Percentiles rank a stretch among this genome's conserved stretches.
Conservation (phyloP, 140 eudicot species). For the Erigeron philadelphicus region DNA sequence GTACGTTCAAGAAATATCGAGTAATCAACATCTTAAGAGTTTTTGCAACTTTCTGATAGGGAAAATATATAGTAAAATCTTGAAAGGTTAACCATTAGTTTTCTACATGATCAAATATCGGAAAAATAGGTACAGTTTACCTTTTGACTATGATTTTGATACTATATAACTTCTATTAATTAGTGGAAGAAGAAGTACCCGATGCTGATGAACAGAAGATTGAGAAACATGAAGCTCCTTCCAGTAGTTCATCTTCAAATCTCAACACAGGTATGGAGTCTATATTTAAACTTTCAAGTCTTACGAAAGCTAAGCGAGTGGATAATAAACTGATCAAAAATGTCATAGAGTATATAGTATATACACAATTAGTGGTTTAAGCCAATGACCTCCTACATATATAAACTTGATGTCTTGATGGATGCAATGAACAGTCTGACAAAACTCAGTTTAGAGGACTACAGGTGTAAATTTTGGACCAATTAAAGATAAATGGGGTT, state of each 20-base stretch:
- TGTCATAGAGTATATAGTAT: no score
- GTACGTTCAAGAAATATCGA: background rate
- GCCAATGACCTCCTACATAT: background rate
- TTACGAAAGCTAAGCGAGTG: no score
- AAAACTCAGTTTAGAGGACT: background rate
- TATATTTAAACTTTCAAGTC: background rate
- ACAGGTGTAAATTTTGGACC: background rate
- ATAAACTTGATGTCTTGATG: no score
- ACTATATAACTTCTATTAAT: background rate
- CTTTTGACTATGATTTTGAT: background rate
- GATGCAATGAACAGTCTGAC: background rate
- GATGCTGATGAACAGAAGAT: background rate
- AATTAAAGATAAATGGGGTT: background rate
- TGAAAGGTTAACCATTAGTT: background rate
- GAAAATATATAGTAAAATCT: background rate
- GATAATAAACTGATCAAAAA: no score
- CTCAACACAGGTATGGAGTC: background rate
- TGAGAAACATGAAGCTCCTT: background rate
- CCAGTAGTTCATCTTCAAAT: background rate
- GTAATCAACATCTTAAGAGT: background rate
- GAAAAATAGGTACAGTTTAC: no score
- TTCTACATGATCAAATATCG: background rate
- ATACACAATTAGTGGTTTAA: background rate
- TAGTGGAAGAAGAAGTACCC: background rate
- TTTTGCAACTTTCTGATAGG: background rate